Evolutionary conservation across 768 basidiomycete species (phyloP).

Genomic region (Naematelia aurantialba): DNA sequence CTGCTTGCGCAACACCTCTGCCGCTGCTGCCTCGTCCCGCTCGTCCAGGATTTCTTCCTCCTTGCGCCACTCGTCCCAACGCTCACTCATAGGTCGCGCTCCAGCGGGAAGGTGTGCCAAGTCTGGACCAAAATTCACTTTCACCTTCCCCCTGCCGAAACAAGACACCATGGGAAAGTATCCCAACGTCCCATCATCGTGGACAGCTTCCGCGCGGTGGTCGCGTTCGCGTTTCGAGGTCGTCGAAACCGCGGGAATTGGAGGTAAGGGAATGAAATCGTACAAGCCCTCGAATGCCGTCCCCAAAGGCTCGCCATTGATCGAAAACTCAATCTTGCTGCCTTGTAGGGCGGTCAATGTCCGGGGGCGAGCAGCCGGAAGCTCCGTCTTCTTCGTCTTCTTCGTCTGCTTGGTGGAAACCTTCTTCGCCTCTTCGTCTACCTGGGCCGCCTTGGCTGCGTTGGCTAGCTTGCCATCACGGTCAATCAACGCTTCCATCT

Average conservation of each 20-base stretch:
- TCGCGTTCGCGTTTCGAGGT: constrained; percentile 57
- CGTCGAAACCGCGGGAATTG: constrained; percentile 54
- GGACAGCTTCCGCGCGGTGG: constrained; percentile 59
- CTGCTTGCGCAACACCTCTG: constrained; percentile 30
- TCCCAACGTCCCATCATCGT: constrained; percentile 90
- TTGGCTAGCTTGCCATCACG: constrained; percentile 50
- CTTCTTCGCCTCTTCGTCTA: constrained; percentile 15
- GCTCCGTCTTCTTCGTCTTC: constrained; percentile 2
- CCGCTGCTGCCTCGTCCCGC: constrained; percentile 65
- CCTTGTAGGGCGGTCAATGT: constrained; percentile 15
- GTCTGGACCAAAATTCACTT: constrained; percentile 77
- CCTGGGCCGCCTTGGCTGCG: constrained; percentile 32
- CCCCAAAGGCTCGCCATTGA: constrained; percentile 82
- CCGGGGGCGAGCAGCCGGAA: neutral
- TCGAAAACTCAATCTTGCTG: constrained; percentile 69
- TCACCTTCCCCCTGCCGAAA: constrained; percentile 82
- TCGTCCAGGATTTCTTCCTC: constrained; percentile 77
- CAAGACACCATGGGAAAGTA: constrained; percentile 94
- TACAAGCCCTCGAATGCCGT: constrained; percentile 82
- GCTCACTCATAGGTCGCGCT: constrained; percentile 70
- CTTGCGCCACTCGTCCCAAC: constrained; percentile 76
- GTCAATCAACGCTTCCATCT: constrained; percentile 87
- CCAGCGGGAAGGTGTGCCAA: neutral
- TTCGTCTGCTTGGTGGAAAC: constrained; percentile 26
- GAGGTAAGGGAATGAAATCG: constrained; percentile 79